phyloP scores from a whole-genome alignment of 208 protist genomes.

The Acanthamoeba royreba region DNA sequence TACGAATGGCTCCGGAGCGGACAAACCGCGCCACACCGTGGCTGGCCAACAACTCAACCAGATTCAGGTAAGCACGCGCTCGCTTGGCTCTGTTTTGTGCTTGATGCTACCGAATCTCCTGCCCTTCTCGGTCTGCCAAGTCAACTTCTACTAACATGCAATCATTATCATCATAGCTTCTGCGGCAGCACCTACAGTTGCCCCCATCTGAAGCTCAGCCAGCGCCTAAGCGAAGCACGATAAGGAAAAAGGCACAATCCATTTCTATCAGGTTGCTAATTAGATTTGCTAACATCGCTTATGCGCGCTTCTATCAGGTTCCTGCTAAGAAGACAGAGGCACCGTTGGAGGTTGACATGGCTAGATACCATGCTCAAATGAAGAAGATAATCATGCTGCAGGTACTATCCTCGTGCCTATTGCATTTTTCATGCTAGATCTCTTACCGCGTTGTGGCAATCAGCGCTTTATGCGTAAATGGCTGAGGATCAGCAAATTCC shows the following conservation, averaged over 20 bases:
- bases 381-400: background rate
- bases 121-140: background rate
- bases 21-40: background rate
- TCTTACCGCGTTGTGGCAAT: background rate
- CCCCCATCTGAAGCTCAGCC: background rate
- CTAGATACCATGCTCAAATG: background rate
- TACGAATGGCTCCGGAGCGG: background rate
- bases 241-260: background rate
- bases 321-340: background rate
- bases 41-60: background rate
- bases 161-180: background rate
- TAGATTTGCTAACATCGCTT: too few relatives aligned
- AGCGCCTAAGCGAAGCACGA: background rate
- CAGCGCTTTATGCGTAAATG: background rate
- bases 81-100: too few relatives aligned
- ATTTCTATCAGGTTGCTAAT: background rate
- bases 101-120: background rate
- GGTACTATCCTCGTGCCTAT: background rate
- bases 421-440: background rate
- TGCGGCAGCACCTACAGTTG: background rate
- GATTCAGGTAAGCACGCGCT: background rate
- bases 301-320: background rate
- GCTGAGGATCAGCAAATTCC: background rate
- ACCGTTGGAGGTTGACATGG: background rate
- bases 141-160: background rate